These are phyloP conservation scores for Iberis amara DNA, from an alignment of 441 rosid species.

Conservation along the genomic window DNA sequence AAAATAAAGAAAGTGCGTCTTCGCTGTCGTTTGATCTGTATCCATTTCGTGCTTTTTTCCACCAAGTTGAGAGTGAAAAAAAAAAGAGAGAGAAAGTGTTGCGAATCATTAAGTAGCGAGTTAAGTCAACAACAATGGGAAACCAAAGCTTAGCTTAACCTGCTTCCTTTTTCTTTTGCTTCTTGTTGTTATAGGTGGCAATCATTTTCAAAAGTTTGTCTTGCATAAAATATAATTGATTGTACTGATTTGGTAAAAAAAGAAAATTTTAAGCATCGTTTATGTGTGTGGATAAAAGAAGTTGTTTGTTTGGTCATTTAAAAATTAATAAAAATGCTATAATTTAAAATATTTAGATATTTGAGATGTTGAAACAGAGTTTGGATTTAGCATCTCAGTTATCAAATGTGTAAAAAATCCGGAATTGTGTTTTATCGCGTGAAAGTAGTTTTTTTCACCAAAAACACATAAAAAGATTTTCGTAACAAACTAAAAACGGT, in stretches of 20 bases:
- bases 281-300: no score
- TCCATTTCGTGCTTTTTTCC: conserved; percentile 8
- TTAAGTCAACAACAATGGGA: conserved; percentile 28
- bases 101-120: conserved; percentile 19
- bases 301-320: no score
- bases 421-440: no score
- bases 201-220: conserved; percentile 23
- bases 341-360: no score
- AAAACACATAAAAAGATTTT: no score
- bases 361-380: no score
- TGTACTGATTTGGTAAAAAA: conserved; percentile 16
- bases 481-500: no score
- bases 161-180: background rate
- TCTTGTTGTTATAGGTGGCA: conserved; percentile 18
- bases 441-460: no score
- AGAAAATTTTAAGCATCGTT: background rate
- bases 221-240: background rate
- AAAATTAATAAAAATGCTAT: no score
- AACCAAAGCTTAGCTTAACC: conserved; percentile 18
- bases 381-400: no score
- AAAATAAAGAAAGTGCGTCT: conserved; percentile 25
- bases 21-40: conserved; percentile 28
- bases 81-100: background rate
- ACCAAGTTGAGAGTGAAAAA: conserved; percentile 24
- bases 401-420: no score